These are phyloP conservation scores for Lactifluus echinatus DNA, from an alignment of 768 basidiomycete species.

Conservation along the genomic window DNA sequence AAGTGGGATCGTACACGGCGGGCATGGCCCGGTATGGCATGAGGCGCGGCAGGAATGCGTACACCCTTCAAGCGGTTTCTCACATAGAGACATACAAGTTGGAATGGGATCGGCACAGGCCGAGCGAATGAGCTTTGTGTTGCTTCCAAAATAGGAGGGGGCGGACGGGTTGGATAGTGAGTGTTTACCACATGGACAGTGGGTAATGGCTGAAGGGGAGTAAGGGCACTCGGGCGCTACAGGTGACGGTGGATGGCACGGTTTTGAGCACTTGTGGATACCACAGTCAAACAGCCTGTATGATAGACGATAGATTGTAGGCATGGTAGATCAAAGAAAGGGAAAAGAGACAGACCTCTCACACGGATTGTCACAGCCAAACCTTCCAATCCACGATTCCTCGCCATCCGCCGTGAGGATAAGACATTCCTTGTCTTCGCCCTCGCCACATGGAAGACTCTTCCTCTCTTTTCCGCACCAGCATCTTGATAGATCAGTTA, in stretches of 20 bases:
- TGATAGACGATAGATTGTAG: background rate
- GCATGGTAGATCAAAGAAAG: background rate
- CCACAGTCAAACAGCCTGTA: conserved; percentile 66
- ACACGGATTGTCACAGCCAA: conserved; percentile 53
- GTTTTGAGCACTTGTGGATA: conserved; percentile 58
- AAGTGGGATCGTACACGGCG: conserved; percentile 64
- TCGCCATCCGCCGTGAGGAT: conserved; percentile 32
- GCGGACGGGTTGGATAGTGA: conserved; percentile 35
- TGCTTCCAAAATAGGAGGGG: conserved; percentile 29
- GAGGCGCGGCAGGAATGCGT: conserved; percentile 58
- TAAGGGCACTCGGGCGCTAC: conserved; percentile 56
- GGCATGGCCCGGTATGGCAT: conserved; percentile 78
- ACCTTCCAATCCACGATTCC: conserved; percentile 57
- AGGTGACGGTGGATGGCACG: conserved; percentile 69
- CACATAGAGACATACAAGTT: conserved; percentile 64
- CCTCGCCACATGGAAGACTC: conserved; percentile 57
- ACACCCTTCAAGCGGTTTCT: conserved; percentile 55
- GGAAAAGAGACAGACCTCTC: conserved; percentile 34
- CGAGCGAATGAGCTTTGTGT: conserved; percentile 30
- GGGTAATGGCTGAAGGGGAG: conserved; percentile 55
- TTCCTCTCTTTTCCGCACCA: conserved; percentile 71
- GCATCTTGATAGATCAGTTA: conserved; percentile 49
- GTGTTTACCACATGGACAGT: conserved; percentile 78
- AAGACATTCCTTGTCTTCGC: conserved; percentile 35
- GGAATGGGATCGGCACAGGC: conserved; percentile 73